Conservation (phyloP, 805 yeast genomes). For the Dipodascus albidus region DNA sequence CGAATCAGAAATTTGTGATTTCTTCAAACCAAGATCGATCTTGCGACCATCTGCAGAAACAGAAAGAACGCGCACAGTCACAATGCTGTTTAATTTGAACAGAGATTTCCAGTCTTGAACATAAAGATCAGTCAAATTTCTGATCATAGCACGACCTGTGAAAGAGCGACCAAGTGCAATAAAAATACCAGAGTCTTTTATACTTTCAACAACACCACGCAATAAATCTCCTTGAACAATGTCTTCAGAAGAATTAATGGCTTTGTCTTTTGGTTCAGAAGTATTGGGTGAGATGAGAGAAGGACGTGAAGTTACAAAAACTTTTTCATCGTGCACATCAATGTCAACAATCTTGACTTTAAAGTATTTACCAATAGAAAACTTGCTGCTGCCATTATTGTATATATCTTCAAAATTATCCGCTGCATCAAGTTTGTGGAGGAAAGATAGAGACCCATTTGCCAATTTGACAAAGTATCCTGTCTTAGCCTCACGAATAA, state of each 20-base stretch:
- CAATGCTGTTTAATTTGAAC: conserved; percentile 59
- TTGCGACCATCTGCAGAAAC: conserved; percentile 38
- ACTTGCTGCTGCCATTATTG: conserved; percentile 3
- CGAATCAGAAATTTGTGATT: conserved; percentile 51
- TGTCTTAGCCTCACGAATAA: conserved; percentile 28
- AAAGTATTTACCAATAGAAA: conserved; percentile 14
- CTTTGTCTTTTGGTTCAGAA: conserved; percentile 40
- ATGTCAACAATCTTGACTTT: conserved; percentile 23
- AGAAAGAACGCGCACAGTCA: conserved; percentile 59
- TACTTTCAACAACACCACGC: conserved; percentile 67
- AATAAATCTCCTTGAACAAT: conserved; percentile 60
- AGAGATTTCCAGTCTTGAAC: conserved; percentile 81
- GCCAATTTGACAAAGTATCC: conserved; percentile 18
- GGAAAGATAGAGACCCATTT: conserved; percentile 18
- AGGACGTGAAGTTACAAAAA: conserved; percentile 55
- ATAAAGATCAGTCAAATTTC: conserved; percentile 71
- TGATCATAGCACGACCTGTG: conserved; percentile 68
- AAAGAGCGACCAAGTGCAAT: conserved; percentile 61
- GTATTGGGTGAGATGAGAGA: conserved; percentile 12
- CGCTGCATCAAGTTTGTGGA: conserved; percentile 13
- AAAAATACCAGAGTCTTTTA: conserved; percentile 65
- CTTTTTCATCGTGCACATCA: conserved; percentile 38
- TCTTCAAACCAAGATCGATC: conserved; percentile 69
- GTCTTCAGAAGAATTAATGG: conserved; percentile 38
- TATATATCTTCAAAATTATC: conserved; percentile 11